These are phyloP conservation scores for Wallacemonas sp. DNA, from an alignment of 208 protist genomes.

Conservation along the genomic window DNA sequence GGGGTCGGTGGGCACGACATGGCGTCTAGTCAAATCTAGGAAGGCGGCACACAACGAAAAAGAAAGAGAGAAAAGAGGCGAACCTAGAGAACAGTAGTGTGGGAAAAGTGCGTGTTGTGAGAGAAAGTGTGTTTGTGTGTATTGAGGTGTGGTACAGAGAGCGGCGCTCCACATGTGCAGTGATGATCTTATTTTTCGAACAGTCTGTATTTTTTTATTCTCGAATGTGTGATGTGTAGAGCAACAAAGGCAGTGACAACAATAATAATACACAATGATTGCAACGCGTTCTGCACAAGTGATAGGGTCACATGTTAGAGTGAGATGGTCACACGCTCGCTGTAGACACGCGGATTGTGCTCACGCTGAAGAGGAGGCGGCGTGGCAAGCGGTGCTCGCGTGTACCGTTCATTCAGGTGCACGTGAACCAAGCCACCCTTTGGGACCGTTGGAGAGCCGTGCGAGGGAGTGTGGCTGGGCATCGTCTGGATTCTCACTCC, in stretches of 20 bases:
- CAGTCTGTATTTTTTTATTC: too few relatives aligned
- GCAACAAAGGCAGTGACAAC: too few relatives aligned
- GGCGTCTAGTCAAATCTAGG: not conserved
- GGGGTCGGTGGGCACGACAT: constrained; percentile 10
- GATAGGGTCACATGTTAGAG: too few relatives aligned
- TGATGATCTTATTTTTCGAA: too few relatives aligned
- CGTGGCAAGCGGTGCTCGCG: not conserved
- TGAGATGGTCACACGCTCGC: not conserved
- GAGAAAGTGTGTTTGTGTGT: not conserved
- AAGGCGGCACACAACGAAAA: not conserved
- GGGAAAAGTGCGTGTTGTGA: too few relatives aligned
- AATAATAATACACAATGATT: not conserved
- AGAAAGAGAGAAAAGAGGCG: not conserved
- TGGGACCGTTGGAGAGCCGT: not conserved
- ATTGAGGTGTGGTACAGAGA: not conserved
- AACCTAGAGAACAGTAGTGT: too few relatives aligned
- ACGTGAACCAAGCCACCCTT: constrained; percentile 9
- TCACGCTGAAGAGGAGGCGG: not conserved
- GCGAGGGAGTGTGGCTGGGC: not conserved
- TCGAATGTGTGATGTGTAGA: too few relatives aligned
- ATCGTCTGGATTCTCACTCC: too few relatives aligned
- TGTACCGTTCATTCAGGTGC: not conserved
- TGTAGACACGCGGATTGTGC: constrained; percentile 3
- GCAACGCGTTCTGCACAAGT: not conserved
- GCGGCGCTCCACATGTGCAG: too few relatives aligned